Conservation (phyloP, 2,329 filamentous ascomycete species). For the Colletotrichum phormii region DNA sequence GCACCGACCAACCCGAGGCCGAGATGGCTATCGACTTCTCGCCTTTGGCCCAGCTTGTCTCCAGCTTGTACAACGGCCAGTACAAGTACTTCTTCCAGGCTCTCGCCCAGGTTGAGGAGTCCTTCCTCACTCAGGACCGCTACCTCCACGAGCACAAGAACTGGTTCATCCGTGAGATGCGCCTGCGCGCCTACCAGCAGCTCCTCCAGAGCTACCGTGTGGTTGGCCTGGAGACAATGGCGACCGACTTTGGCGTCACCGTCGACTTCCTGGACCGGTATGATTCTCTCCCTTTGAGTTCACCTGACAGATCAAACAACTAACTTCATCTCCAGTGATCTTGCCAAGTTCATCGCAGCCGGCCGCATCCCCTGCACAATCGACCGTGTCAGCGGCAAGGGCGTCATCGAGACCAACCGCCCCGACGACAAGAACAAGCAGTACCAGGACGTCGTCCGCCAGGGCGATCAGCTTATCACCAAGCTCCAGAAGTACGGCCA, state of each 20-base stretch:
- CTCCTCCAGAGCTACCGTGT: constrained; percentile 97
- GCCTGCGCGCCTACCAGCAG: constrained; percentile 94
- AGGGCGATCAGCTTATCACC: constrained; percentile 97
- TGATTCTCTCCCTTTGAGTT: constrained; percentile 45
- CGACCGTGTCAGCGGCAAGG: constrained; percentile 94
- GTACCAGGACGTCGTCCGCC: constrained; percentile 97
- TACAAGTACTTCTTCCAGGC: constrained; percentile 95
- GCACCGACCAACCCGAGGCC: constrained; percentile 77
- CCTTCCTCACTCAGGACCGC: constrained; percentile 92
- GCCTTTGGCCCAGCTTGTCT: constrained; percentile 86
- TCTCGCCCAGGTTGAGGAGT: constrained; percentile 89
- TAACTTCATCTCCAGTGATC: constrained; percentile 69
- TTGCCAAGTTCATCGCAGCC: constrained; percentile 96
- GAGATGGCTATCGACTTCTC: constrained; percentile 91
- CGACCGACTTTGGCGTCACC: constrained; percentile 94
- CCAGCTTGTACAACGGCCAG: constrained; percentile 91
- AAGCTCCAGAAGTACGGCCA: constrained; percentile 99
- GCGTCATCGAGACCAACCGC: constrained; percentile 97
- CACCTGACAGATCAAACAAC: not conserved
- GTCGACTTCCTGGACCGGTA: constrained; percentile 96
- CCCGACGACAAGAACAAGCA: constrained; percentile 99
- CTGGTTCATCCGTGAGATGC: constrained; percentile 99
- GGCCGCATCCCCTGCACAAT: constrained; percentile 97
- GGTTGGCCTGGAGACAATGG: constrained; percentile 97
- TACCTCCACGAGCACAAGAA: constrained; percentile 95